Conservation (phyloP, 2,329 filamentous ascomycete genomes). For the Tolypocladium capitatum region DNA sequence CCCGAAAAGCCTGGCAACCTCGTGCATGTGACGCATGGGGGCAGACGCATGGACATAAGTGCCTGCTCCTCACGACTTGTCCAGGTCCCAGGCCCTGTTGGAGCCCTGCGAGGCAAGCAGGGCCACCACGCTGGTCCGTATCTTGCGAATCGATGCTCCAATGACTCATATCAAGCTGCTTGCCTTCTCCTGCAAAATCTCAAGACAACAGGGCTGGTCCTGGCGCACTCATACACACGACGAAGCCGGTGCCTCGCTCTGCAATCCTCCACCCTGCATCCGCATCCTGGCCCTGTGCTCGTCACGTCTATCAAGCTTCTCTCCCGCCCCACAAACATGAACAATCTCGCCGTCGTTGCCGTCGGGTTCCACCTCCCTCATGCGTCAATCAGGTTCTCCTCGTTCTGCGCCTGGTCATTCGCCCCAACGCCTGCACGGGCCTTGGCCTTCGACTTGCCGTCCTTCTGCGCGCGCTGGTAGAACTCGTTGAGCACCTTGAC, state of each 20-base stretch:
- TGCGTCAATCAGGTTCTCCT: slow-evolving; percentile 50
- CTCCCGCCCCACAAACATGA: neutral
- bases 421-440: slow-evolving; percentile 29
- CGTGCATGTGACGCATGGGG: neutral
- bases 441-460: slow-evolving; percentile 50
- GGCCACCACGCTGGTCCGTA: neutral
- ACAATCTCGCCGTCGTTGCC: neutral
- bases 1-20: neutral
- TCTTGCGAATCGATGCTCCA: neutral
- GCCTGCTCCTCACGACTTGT: neutral
- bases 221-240: slow-evolving; percentile 1
- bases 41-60: neutral
- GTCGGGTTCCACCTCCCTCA: slow-evolving; percentile 16
- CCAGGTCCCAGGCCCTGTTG: neutral
- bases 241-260: neutral
- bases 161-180: neutral
- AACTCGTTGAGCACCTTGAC: slow-evolving; percentile 73
- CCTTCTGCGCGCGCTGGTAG: slow-evolving; percentile 56
- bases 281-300: neutral
- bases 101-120: neutral
- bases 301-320: slow-evolving; percentile 1
- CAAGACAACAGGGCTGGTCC: neutral
- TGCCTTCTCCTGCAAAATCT: neutral
- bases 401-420: slow-evolving; percentile 28
- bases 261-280: neutral